Evolutionary conservation across 345 rosid genomes (phyloP), one percentile per base, ranked within the genome.

Genomic region (Euphorbia tirucalli): DNA sequence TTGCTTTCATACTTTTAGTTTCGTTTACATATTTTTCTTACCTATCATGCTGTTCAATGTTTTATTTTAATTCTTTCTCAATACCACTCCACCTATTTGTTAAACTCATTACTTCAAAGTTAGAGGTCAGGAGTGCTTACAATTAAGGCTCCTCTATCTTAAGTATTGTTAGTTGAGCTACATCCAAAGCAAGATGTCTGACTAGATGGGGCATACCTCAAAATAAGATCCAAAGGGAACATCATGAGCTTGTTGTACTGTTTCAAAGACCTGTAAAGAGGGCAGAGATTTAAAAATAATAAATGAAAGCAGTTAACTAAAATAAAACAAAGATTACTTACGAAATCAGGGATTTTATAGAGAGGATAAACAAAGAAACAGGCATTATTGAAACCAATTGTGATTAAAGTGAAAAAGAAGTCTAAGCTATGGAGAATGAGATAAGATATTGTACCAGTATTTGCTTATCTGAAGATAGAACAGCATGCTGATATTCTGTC

Each of bases 211-310:
- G 50, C 62, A 56, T 75, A 90, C 98, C 91, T 95, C 99, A 79
- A 95, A 95, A 84, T 79, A 86, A 74, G 99, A 90, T 32, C 99
- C 99, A 65, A 95, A 95, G 25, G 99, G 99, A 79, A 95, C 96
- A 71, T 95, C 97, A 76, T 92, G 97, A 49, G 97, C 91, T 80
- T 92, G 93, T 79, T 92, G 97, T 70, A 95, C 97, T 11, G 97
- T 90, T 86, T 95, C 99, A 71, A 90, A 92, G 70, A 90, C 96
- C 99, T 94, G 71, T 37, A 31, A 69, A 63, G 24, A 32, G 30
- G 55, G 48, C 62, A 68, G 31, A 55, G 31, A 73, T 19, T 37
- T 25, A 72, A 50, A 63, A 62, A 24, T 15, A 44, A 49, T 62
- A 22, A 21, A n/a, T 35, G 41, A 5, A 37, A 49, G 19, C 65